Base-by-base conservation (phyloP, 805 yeast species). In the Sugiyamaella marilandica region DNA sequence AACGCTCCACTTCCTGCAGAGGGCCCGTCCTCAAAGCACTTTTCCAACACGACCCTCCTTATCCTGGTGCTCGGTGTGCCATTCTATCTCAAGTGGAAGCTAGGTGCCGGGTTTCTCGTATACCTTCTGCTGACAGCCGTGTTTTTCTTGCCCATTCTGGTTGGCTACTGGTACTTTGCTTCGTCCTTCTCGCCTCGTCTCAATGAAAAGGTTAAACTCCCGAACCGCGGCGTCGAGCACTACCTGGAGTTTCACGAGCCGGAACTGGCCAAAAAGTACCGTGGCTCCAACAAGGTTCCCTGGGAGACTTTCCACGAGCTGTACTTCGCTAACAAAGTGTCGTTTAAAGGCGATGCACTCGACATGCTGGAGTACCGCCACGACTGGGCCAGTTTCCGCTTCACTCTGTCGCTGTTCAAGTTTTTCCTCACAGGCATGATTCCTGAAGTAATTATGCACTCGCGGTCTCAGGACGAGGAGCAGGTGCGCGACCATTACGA, bases 401-500 rank as follows among this genome's bases (percentile, higher is more conserved):
- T 89, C 76, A 89, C 97, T 43, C 63, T 80, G 55, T 74, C 87
- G 32, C 76, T 89, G 55, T 89, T 83, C 81, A 84, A 78, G 68
- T 90, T 77, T 74, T 90, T 89, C 74, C 70, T 89, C 59, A 78
- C 87, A 48, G 95, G 94, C 46, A 81, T 89, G 86, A 85, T 89
- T 59, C 97, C 97, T 44, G 97, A 89, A 73, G 95, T 89, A 53
- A 85, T 89, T 63, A 69, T 89, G 83, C 97, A 89, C 75, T 84
- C 95, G 59, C 82, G 88, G 68, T 85, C 95, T 18, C 97, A 89
- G 75, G 97, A 90, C 69, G 97, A 89, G 74, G 97, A 89, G 73
- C 97, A 89, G 73, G 97, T 89, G 53, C 83, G 96, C 71, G 96
- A 86, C 65, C 96, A 89, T 74, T 89, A 89, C 70, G 97, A 90